phyloP scores from a whole-genome alignment of 1,284 basidiomycete species.

The Megacollybia platyphylla region DNA sequence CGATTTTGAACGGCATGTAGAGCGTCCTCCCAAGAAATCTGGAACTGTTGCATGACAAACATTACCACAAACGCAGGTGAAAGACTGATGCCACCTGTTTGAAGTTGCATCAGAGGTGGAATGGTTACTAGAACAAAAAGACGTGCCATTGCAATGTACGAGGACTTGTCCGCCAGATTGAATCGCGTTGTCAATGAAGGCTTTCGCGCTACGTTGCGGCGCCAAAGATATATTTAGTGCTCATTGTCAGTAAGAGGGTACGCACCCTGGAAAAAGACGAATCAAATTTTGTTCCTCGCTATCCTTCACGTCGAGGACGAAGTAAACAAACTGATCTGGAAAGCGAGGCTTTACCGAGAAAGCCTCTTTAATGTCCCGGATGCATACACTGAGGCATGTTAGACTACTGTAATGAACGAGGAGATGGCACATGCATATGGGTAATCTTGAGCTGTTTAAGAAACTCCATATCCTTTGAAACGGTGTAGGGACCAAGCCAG shows the following conservation, averaged over 20 bases:
- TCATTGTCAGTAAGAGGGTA: conserved; percentile 5
- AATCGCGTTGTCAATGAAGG: conserved; percentile 72
- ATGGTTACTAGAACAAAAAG: background rate
- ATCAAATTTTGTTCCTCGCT: conserved; percentile 87
- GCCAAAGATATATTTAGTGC: conserved; percentile 1
- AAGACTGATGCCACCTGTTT: conserved; percentile 71
- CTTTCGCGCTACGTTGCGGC: conserved; percentile 40
- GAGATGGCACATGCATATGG: conserved; percentile 59
- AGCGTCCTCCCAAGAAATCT: conserved; percentile 75
- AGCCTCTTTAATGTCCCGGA: conserved; percentile 78
- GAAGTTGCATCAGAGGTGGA: background rate
- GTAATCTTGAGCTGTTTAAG: conserved; percentile 62
- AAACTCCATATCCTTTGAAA: conserved; percentile 65
- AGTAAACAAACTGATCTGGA: conserved; percentile 67
- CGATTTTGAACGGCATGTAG: conserved; percentile 79
- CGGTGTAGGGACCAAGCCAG: conserved; percentile 79
- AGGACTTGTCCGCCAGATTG: conserved; percentile 61
- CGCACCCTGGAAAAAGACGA: conserved; percentile 65
- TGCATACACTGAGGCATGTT: conserved; percentile 53
- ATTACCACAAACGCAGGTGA: conserved; percentile 85
- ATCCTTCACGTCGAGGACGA: conserved; percentile 81
- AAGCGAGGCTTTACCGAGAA: conserved; percentile 83
- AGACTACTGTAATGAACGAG: conserved; percentile 5
- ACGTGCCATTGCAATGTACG: conserved; percentile 82
- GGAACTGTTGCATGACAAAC: conserved; percentile 81